These are phyloP conservation scores for Aspergillus sp. DNA, from an alignment of 2,329 filamentous ascomycete genomes.

Conservation along the genomic window DNA sequence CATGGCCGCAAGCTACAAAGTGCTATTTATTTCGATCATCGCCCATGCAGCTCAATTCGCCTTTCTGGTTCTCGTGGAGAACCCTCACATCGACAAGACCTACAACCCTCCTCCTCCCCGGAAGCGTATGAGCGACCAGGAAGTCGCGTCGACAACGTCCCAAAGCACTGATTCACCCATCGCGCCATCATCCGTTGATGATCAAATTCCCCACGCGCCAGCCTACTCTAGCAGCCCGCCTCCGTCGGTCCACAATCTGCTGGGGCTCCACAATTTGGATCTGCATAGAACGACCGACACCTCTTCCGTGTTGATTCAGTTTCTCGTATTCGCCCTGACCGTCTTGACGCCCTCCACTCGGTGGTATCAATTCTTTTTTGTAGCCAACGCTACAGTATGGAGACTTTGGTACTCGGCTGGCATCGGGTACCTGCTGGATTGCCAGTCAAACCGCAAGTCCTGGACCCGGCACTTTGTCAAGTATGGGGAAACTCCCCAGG, in stretches of 20 bases:
- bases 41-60: slow-evolving; percentile 93
- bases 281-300: slow-evolving; percentile 84
- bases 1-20: slow-evolving; percentile 97
- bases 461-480: slow-evolving; percentile 99
- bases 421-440: slow-evolving; percentile 78
- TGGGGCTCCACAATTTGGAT: slow-evolving; percentile 83
- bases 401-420: slow-evolving; percentile 90
- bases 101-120: slow-evolving; percentile 85
- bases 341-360: slow-evolving; percentile 74
- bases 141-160: slow-evolving; percentile 26
- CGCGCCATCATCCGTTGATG: slow-evolving; percentile 35
- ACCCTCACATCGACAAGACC: slow-evolving; percentile 95
- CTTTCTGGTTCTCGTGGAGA: slow-evolving; percentile 89
- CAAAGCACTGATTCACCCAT: slow-evolving; percentile 33
- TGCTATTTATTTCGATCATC: slow-evolving; percentile 93
- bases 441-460: slow-evolving; percentile 84
- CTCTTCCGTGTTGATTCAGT: slow-evolving; percentile 71
- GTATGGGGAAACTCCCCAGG: slow-evolving; percentile 82
- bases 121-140: slow-evolving; percentile 47
- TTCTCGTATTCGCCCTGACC: slow-evolving; percentile 73
- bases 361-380: slow-evolving; percentile 74
- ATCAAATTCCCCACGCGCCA: slow-evolving; percentile 38
- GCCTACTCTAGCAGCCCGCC: slow-evolving; percentile 54
- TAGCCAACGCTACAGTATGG: slow-evolving; percentile 77
- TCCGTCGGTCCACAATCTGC: slow-evolving; percentile 73